A percentile compares a stretch with the other conserved stretches of the same genome.
phyloP scores from a whole-genome alignment of 2,329 filamentous ascomycete genomes.

The Leptographium procerum region DNA sequence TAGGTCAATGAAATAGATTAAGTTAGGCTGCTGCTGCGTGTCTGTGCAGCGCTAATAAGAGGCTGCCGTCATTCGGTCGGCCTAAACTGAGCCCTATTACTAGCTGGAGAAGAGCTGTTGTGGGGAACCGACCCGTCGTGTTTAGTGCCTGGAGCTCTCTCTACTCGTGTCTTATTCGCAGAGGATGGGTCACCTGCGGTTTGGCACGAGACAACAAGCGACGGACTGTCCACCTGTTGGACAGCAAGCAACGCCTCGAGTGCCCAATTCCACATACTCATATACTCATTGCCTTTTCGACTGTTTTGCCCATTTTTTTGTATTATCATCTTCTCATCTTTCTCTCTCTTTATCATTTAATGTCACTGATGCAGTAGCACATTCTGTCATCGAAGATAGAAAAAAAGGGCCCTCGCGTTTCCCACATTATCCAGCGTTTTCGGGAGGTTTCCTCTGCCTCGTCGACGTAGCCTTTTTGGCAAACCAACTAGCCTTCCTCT shows the following conservation, averaged over 20 bases:
- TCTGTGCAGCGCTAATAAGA: neutral
- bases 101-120: neutral
- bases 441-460: neutral
- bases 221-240: neutral
- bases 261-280: neutral
- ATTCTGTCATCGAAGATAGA: neutral
- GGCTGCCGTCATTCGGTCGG: neutral
- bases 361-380: neutral
- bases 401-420: neutral
- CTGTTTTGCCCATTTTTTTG: too few relatives aligned
- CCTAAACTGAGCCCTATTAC: neutral
- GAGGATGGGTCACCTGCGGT: neutral
- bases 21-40: neutral
- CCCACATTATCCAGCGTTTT: neutral
- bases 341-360: too few relatives aligned
- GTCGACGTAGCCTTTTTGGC: neutral
- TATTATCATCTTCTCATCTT: too few relatives aligned
- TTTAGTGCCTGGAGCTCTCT: neutral
- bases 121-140: neutral
- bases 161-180: neutral
- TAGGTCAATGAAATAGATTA: neutral
- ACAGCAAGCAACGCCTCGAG: neutral
- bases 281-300: neutral
- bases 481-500: neutral
- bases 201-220: neutral